Evolutionary conservation across 352 stramenopile species (phyloP), one percentile per base, ranked within the genome.

Genomic region (Globisporangium rhizosaccharum): DNA sequence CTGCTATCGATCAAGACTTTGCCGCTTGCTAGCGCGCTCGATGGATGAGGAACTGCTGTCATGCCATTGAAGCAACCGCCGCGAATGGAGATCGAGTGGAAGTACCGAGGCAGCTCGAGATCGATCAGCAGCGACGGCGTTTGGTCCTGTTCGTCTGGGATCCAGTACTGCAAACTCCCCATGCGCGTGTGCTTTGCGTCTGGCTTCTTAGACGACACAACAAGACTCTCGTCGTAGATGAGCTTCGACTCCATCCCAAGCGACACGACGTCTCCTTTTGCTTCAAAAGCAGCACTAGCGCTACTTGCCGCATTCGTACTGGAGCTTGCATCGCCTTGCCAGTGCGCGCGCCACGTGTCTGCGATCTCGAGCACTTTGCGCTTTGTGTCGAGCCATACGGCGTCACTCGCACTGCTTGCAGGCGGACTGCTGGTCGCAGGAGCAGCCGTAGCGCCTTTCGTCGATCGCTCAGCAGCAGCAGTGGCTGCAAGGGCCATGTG

Each of bases 111-210:
- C 23, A 88, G 68, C 54, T 89, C 82, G 2, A 94, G 71, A 56
- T 94, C 85, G 8, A 94, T 67, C 10, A 86, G 67, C 2, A 90
- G 37, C 2, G 82, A 87, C 5, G 83, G 79, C 11, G 74, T 49
- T 2, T 63, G 44, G 46, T 93, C 85, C 25, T 78, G 62, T 10
- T 73, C 58, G 7, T 89, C 71, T 20, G 79, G 70, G 10, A 80
- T 50, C 85, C 83, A 92, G 51, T 72, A 85, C 42, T 87, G 71
- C 11, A 58, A 9, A 30, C 65, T 75, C 57, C 90, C 86, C 53
- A 94, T 63, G 1, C 82, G 74, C 1, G 73, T 68, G 20, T 67
- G 59, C 53, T 89, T 90, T 2, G 80, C 79, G 23, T 94, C 84
- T 18, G 62, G 41, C 41, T 71, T 70, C 25, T 67, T 78, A 8